Base-by-base conservation (phyloP, 345 rosid genomes). In the Alliaria petiolata region DNA sequence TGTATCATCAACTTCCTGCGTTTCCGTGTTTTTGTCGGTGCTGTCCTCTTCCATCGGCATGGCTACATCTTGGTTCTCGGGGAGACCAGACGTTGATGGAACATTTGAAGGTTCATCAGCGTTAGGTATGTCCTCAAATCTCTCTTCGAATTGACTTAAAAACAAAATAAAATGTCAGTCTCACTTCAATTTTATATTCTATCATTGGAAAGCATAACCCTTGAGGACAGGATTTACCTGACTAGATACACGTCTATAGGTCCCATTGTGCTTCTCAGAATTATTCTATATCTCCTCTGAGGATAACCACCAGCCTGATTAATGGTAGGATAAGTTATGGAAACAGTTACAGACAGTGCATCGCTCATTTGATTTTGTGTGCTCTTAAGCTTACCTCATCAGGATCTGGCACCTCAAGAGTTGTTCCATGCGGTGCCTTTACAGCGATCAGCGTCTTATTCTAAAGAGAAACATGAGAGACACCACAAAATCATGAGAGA, bases 381-480 rank as follows among this genome's bases (percentile, higher is more conserved):
- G 66, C 45, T 50, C 31, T 46, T 62, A 50, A 49, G 74, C 70
- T 77, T 85, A 95, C 97, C 96, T 95, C 99, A 78, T 91, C 99
- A 59, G 99, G 99, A 83, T 89, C 99, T 36, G 99, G 99, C 72
- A 95, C 99, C 82, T 95, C 99, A 34, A 95, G 83, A 66, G 95
- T 95, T 62, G 99, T 95, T 54, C 96, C 99, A 76, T 95, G 99
- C 15, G 99, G 99, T 80, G 99, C 99, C 79, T 91, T 91, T 35
- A 91, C 89, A 34, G 98, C 98, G 75, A 95, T 87, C 53, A 95
- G 68, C 55, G 99, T 95, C 83, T 95, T 97, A 73, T 91, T 91
- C 97, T 95, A 79, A 60, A 28, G n/a, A n/a, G n/a, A n/a, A n/a
- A n/a, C n/a, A n/a, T n/a, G n/a, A n/a, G n/a, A n/a, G n/a, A n/a